A percentile compares a stretch with the other conserved stretches of the same genome.
phyloP scores from a whole-genome alignment of 768 basidiomycete genomes.

The Leucocoprinus birnbaumii region DNA sequence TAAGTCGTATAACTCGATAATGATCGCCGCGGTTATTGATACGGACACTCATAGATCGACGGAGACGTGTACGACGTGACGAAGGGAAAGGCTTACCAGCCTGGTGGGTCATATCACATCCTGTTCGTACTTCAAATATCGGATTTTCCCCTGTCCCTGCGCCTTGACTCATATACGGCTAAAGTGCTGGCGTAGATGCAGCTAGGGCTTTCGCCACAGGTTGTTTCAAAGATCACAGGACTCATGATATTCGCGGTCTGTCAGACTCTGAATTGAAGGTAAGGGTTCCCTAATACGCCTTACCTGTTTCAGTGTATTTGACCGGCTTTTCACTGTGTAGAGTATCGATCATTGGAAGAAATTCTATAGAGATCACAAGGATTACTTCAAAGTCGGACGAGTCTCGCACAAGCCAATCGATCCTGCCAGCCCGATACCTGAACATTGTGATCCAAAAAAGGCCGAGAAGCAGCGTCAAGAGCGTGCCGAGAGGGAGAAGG shows the following conservation, averaged over 20 bases:
- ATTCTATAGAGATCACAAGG: slow-evolving; percentile 81
- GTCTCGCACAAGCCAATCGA: slow-evolving; percentile 78
- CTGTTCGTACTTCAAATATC: slow-evolving; percentile 42
- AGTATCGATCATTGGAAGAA: slow-evolving; percentile 84
- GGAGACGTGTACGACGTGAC: slow-evolving; percentile 92
- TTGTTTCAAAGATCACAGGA: slow-evolving; percentile 87
- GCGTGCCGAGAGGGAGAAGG: slow-evolving; percentile 18
- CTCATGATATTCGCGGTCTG: slow-evolving; percentile 87
- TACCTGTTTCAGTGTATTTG: not conserved
- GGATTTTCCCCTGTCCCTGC: slow-evolving; percentile 13
- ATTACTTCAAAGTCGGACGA: slow-evolving; percentile 74
- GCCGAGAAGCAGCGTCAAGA: slow-evolving; percentile 27
- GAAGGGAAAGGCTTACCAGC: slow-evolving; percentile 78
- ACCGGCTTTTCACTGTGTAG: slow-evolving; percentile 32
- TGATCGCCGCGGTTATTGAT: slow-evolving; percentile 1
- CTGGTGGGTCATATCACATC: slow-evolving; percentile 80
- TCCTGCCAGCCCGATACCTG: slow-evolving; percentile 69
- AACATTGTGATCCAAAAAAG: slow-evolving; percentile 71
- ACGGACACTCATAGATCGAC: slow-evolving; percentile 60
- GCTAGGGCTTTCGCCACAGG: slow-evolving; percentile 91
- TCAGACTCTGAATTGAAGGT: slow-evolving; percentile 69
- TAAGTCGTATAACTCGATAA: slow-evolving; percentile 25
- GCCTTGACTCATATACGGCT: slow-evolving; percentile 18
- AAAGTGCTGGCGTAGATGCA: slow-evolving; percentile 82
- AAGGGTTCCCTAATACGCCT: slow-evolving; percentile 22